Conservation (phyloP, 805 yeast genomes). For the Kazachstania kunashirensis region DNA sequence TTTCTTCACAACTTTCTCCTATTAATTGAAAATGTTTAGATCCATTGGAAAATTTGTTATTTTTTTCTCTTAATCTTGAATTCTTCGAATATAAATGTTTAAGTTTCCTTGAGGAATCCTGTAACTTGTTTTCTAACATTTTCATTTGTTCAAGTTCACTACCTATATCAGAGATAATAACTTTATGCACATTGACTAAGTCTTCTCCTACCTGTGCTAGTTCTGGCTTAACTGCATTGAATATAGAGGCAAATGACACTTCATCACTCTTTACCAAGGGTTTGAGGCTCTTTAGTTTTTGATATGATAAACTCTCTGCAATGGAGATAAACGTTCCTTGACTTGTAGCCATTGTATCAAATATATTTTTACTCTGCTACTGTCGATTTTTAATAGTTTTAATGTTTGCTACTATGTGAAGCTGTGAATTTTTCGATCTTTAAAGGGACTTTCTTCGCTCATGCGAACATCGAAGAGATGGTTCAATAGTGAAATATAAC, state of each 20-base stretch:
- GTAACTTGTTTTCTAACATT: slow-evolving; percentile 16
- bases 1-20: slow-evolving; percentile 3
- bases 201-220: slow-evolving; percentile 17
- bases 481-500: too few species aligned
- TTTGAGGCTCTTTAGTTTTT: slow-evolving; percentile 14
- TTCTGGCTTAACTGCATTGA: slow-evolving; percentile 17
- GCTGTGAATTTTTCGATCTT: too few species aligned
- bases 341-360: too few species aligned
- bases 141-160: slow-evolving; percentile 26
- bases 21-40: slow-evolving; percentile 10
- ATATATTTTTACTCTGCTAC: too few species aligned
- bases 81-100: slow-evolving; percentile 14
- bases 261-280: slow-evolving; percentile 10
- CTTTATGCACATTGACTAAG: slow-evolving; percentile 12
- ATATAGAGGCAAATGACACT: slow-evolving; percentile 16
- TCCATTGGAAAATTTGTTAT: slow-evolving; percentile 3
- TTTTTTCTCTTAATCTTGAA: slow-evolving; percentile 9
- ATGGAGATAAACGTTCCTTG: slow-evolving; percentile 1
- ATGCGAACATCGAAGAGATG: too few species aligned
- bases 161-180: slow-evolving; percentile 24
- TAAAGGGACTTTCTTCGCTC: too few species aligned
- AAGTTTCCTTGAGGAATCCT: slow-evolving; percentile 16
- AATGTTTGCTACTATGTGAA: too few species aligned
- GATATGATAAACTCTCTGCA: slow-evolving; percentile 5
- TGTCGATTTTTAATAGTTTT: too few species aligned